A percentile compares a stretch with the other conserved stretches of the same genome.
Evolutionary conservation across 257 asterid species (phyloP).

Genomic region (Capsicum baccatum): DNA sequence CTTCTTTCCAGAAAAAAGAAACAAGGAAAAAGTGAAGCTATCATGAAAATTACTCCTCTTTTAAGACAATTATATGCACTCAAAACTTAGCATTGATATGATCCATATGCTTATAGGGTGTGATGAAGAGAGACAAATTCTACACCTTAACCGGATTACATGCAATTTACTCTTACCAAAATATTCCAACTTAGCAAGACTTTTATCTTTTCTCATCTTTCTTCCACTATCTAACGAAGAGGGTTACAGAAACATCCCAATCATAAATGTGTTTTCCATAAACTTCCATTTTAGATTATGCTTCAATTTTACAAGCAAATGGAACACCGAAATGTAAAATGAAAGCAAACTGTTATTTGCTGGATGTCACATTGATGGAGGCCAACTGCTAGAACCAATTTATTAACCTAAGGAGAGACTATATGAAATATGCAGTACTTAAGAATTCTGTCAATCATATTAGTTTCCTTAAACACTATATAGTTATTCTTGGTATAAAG

Average conservation of each 20-base stretch:
- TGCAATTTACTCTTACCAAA: slow-evolving; percentile 8
- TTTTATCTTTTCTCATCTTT: neutral
- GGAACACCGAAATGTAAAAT: neutral
- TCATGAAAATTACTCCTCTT: neutral
- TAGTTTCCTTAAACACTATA: neutral
- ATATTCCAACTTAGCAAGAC: neutral
- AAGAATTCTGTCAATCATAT: neutral
- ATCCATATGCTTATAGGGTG: neutral
- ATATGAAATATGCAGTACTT: neutral
- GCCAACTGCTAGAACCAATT: slow-evolving; percentile 2
- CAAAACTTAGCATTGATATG: neutral
- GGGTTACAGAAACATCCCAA: slow-evolving; percentile 3
- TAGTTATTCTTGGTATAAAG: neutral
- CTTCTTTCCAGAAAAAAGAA: neutral
- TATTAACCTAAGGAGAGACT: neutral
- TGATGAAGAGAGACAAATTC: neutral
- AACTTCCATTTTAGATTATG: neutral
- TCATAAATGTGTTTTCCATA: neutral
- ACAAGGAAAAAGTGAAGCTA: neutral
- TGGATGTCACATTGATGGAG: neutral
- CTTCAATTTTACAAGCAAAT: neutral
- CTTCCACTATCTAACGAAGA: neutral
- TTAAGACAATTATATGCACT: neutral
- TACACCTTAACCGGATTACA: neutral
- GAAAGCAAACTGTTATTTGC: neutral